These are phyloP conservation scores for Crucihimalaya himalaica DNA, from an alignment of 345 rosid species.

Conservation along the genomic window DNA sequence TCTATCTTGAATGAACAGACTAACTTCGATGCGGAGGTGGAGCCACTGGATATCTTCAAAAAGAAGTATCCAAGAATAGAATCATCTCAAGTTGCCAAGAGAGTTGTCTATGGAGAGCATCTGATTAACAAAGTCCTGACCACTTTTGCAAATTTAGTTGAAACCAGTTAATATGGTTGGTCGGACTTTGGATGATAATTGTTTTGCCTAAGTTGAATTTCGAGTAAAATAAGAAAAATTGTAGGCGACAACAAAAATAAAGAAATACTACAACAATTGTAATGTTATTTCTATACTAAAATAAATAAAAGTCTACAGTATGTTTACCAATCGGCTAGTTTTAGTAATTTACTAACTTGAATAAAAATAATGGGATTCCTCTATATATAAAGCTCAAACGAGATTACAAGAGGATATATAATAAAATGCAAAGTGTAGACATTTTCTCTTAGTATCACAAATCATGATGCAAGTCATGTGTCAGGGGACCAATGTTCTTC, in stretches of 20 bases:
- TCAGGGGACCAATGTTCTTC: constrained; percentile 39
- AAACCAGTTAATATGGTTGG: neutral
- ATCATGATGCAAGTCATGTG: constrained; percentile 27
- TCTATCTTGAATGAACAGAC: constrained; percentile 42
- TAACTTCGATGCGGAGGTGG: constrained; percentile 62
- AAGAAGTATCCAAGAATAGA: constrained; percentile 39
- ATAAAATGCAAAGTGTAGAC: neutral
- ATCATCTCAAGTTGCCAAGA: constrained; percentile 42
- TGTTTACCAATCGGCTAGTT: neutral
- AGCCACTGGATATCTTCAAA: constrained; percentile 68
- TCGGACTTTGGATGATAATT: neutral
- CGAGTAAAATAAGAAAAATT: neutral
- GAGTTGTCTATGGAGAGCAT: constrained; percentile 76
- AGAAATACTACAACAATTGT: neutral
- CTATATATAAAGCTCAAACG: neutral
- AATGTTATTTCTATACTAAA: neutral
- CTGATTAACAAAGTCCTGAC: constrained; percentile 64
- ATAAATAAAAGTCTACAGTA: neutral
- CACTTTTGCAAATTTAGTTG: constrained; percentile 46
- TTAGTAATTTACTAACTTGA: neutral
- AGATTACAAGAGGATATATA: neutral
- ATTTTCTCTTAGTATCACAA: constrained; percentile 19
- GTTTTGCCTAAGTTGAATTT: neutral
- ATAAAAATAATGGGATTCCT: constrained; percentile 9
- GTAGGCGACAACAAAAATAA: neutral